Base-by-base conservation (phyloP, 371 early-diverging fungal species). In the Cladochytrium tenue region DNA sequence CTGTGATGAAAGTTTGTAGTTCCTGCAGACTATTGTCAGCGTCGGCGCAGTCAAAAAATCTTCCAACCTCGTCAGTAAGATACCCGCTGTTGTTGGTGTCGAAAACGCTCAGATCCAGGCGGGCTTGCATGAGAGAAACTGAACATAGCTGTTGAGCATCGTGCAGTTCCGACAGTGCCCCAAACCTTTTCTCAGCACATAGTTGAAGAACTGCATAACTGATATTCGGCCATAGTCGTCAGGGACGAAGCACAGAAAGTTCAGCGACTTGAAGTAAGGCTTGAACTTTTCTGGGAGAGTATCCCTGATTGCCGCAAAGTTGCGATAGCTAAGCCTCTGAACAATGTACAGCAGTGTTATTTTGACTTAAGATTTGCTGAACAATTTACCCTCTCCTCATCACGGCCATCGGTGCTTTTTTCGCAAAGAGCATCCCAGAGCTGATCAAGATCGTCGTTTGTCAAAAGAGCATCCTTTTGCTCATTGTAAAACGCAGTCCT, bases 61-160 rank as follows among this genome's bases (percentile, higher is more conserved):
- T 20, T 33, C 65, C 0, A 25, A 76, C 79, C 23, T 70, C 69
- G 53, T 83, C 83, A 1, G 76, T 81, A 13, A 84, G 62, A 56
- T 53, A 79, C 13, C 81, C 82, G 53, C 78, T 80, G 50, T 67
- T 63, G 58, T 81, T 79, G 2, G 25, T 60, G 56, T 81, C 82
- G 64, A 81, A 82, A 20, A 56, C 58, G 51, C 69, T 60, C 28
- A 84, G 51, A 34, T 81, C 81, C 2, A 77, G 58, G 3, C 79
- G 61, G 7, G 79, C 79, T 64, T 81, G 79, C 58, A 77, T 63
- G 2, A 82, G 68, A 15, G 79, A 76, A 10, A 76, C 82, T 81
- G 63, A 1, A 34, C 23, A 7, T 28, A n/a, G 5, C 26, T 31
- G 32, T 13, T 7, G 7, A 13, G 13, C 7, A 43, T 20, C 43